Evolutionary conservation across 23 red algal species (phyloP), one percentile per base, ranked within the genome.

Genomic region (Pyropia haitanensis): DNA sequence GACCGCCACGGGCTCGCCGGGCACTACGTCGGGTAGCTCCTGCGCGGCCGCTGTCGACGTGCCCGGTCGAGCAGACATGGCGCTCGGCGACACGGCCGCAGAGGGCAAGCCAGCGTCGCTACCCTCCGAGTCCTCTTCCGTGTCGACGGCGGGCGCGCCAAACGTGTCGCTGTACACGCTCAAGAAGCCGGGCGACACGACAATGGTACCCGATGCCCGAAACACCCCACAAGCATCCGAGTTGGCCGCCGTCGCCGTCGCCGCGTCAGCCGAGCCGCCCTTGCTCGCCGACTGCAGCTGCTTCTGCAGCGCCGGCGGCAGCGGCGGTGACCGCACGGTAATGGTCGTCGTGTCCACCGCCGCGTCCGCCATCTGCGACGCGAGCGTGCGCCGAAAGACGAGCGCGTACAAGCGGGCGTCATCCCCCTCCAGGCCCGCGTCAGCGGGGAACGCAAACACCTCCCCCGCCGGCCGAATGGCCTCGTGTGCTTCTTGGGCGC

Each of bases 401-500:
- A 97, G 56, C 12, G 61, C 67, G 72, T 97, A 97, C 32, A 97
- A 79, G 23, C 73, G 20, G n/a, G 23, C 19, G 61, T 90, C 85
- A 21, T 75, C 64, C 3, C 49, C 46, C 7, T 75, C 69, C 51
- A 96, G 27, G 6, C 66, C 63, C 16, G 33, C 27, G 21, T 86
- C 72, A 13, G 67, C 78, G 49, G 93, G 93, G 20, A 55, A 14
- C 22, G 57, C 52, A 56, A 97, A 97, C 27, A 27, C 59, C 12
- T 51, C 66, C n/a, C 93, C 93, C 18, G 93, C 83, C 1, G 93
- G 93, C 26, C 93, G 85, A 71, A 97, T 97, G 18, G 93, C 93
- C 55, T 97, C 93, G 65, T 97, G 93, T 31, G 93, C 93, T 61
- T 88, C 93, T 48, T 97, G 93, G 10, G 79, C 71, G 18, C 67